Evolutionary conservation across 257 asterid genomes (phyloP).

Genomic region (Parsonsia alboflavescens): DNA sequence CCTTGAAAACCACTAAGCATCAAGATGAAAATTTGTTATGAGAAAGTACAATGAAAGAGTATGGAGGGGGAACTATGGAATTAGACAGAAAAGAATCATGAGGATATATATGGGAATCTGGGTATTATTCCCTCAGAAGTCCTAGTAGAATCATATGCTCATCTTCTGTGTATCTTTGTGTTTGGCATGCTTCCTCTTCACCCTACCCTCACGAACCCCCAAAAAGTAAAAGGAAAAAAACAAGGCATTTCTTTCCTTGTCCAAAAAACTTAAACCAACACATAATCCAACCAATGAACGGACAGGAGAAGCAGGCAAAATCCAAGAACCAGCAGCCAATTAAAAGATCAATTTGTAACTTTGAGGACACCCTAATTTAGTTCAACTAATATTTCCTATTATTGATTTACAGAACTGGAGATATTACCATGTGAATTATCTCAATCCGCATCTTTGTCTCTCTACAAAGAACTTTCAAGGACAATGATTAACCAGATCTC

Average conservation of each 20-base stretch:
- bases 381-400: not conserved
- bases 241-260: not conserved
- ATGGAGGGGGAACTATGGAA: not conserved
- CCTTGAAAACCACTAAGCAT: slow-evolving; percentile 80
- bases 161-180: not conserved
- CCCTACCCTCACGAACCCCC: not conserved
- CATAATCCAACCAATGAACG: not conserved
- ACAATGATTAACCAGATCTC: not conserved
- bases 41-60: not conserved
- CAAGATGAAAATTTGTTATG: slow-evolving; percentile 9
- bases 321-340: not conserved
- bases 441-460: not conserved
- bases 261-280: not conserved
- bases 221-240: too few species aligned
- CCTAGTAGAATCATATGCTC: not conserved
- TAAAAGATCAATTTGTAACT: not conserved
- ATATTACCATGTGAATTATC: not conserved
- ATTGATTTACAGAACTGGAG: not conserved
- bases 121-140: not conserved
- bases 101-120: not conserved
- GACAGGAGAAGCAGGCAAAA: not conserved
- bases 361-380: not conserved
- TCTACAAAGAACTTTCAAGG: not conserved
- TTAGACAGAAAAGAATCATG: not conserved
- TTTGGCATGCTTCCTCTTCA: not conserved